Evolutionary conservation across 2,329 filamentous ascomycete genomes (phyloP).

Genomic region (Aspergillus vadensis): DNA sequence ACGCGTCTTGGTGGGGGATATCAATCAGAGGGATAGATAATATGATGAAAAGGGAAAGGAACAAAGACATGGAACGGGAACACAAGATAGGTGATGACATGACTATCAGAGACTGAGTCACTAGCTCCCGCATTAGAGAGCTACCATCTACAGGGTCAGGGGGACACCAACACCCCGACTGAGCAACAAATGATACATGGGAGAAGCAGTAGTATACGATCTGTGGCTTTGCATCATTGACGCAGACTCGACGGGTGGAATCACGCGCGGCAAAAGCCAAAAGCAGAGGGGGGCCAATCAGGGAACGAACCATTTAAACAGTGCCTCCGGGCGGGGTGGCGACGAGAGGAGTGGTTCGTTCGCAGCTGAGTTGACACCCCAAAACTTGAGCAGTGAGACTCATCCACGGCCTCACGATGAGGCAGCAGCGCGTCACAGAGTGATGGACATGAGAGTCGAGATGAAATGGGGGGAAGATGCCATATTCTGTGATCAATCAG

Average conservation of each 20-base stretch:
- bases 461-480: not conserved
- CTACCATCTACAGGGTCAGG: not conserved
- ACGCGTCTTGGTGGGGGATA: conserved; percentile 12
- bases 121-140: not conserved
- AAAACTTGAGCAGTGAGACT: not conserved
- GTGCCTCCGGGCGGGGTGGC: conserved; percentile 22
- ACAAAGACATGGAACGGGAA: not conserved
- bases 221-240: conserved; percentile 17
- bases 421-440: not conserved
- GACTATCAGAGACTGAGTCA: not conserved
- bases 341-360: conserved; percentile 17
- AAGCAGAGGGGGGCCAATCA: conserved; percentile 18
- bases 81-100: not conserved
- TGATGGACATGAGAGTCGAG: not conserved
- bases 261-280: conserved; percentile 17
- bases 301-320: conserved; percentile 8
- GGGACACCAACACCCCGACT: not conserved
- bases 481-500: no score
- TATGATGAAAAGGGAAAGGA: conserved; percentile 7
- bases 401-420: not conserved
- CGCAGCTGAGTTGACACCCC: not conserved
- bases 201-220: not conserved
- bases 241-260: conserved; percentile 10
- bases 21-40: not conserved
- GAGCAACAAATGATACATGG: conserved; percentile 13